A percentile compares a stretch with the other conserved stretches of the same genome.
phyloP scores from a whole-genome alignment of 805 yeast genomes.

The Suhomyces faveliae region DNA sequence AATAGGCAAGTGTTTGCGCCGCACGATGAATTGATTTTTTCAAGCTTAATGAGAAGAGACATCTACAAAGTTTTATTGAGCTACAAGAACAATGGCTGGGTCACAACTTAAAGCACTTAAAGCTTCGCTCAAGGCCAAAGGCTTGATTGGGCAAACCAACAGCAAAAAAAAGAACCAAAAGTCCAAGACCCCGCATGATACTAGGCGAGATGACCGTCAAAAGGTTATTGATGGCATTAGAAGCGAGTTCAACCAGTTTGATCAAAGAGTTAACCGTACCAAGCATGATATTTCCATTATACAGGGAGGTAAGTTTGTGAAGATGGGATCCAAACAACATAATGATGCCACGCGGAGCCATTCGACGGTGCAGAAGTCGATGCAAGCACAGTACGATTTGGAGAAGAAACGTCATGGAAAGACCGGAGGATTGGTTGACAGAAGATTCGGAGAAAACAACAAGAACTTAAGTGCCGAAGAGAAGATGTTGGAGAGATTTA shows the following conservation, averaged over 20 bases:
- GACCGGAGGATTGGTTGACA: slow-evolving; percentile 77
- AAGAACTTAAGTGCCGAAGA: slow-evolving; percentile 74
- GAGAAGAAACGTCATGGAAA: slow-evolving; percentile 63
- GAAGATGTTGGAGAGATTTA: slow-evolving; percentile 91
- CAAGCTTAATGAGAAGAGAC: neutral
- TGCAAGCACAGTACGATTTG: slow-evolving; percentile 63
- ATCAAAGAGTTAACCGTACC: slow-evolving; percentile 64
- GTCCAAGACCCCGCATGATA: slow-evolving; percentile 53
- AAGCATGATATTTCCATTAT: slow-evolving; percentile 53
- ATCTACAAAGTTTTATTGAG: neutral
- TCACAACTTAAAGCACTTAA: slow-evolving; percentile 84
- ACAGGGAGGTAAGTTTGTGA: slow-evolving; percentile 44
- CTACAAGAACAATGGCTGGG: slow-evolving; percentile 58
- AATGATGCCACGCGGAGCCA: slow-evolving; percentile 33
- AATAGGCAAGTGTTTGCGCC: slow-evolving; percentile 1
- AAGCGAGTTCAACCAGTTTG: slow-evolving; percentile 88
- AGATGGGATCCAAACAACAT: slow-evolving; percentile 39
- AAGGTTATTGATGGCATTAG: slow-evolving; percentile 58
- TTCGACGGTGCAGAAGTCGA: slow-evolving; percentile 36
- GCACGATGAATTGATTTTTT: slow-evolving; percentile 7
- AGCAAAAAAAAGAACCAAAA: slow-evolving; percentile 55
- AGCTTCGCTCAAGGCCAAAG: slow-evolving; percentile 71
- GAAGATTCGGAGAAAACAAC: slow-evolving; percentile 90
- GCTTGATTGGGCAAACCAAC: slow-evolving; percentile 84
- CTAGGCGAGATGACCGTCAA: slow-evolving; percentile 67